Base-by-base conservation (phyloP, 192 early-diverging fungal species). In the Helicostylum pulchrum region DNA sequence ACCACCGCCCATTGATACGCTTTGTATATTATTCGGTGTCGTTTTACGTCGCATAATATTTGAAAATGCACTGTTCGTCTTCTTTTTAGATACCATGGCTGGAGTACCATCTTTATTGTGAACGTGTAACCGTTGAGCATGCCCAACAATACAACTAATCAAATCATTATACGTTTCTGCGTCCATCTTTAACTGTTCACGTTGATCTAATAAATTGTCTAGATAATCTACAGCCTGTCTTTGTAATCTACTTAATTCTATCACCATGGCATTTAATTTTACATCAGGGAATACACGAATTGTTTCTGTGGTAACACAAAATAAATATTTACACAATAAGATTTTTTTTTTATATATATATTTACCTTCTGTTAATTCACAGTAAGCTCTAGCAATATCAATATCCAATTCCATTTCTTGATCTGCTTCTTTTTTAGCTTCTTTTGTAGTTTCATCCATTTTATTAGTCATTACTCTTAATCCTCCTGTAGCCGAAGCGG, bases 181-280 rank as follows among this genome's bases (percentile, higher is more conserved):
- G 55, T 85, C 83, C 83, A 85, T 85, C 51, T 81, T 74, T 50
- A 83, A 67, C 45, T 83, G 79, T 50, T 85, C 83, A 49, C 83
- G 71, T 62, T 85, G 83, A 62, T 85, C 83, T 48, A 85, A 69
- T 61, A 80, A 74, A 61, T 79, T 80, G 17, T 76, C 77, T 17
- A 85, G 69, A 50, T 78, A 75, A 15, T 83, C 81, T 14, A 76
- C 76, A 1, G 83, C 75, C 54, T 85, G 83, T 26, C 77, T 75
- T 15, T 78, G 76, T 12, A 81, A 57, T 42, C 77, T 63, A 12
- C 74, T 72, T 31, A 85, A 46, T 44, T 78, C 74, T 0, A 64
- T 68, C n/a, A 79, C 69, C 23, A 85, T 77, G 5, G 80, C 68
- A 50, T 76, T 71, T 49, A 85, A 70, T 56, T 85, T 77, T 3